Conservation (phyloP, 306 rosid species). For the Castanea sativa region DNA sequence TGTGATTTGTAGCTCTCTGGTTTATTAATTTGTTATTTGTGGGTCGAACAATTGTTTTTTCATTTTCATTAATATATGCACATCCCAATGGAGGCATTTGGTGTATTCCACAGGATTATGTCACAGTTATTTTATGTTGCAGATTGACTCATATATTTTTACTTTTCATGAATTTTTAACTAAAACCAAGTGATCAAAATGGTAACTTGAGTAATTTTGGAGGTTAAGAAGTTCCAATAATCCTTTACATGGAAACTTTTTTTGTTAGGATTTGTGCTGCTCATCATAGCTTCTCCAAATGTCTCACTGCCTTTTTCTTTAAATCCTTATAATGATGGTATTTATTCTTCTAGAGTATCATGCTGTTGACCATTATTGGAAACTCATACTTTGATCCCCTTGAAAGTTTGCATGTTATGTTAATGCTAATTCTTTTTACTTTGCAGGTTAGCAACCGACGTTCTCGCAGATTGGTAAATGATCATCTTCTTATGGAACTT, state of each 20-base stretch:
- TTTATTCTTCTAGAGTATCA: not conserved
- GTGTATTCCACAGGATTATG: not conserved
- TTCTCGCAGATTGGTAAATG: conserved; percentile 87
- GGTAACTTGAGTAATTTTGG: not conserved
- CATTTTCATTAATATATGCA: not conserved
- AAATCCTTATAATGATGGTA: not conserved
- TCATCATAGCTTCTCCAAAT: not conserved
- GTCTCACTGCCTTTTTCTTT: not conserved
- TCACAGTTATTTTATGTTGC: not conserved
- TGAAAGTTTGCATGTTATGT: not conserved
- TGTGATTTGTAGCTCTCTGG: too few relatives aligned
- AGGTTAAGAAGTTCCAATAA: not conserved
- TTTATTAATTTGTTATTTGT: too few relatives aligned
- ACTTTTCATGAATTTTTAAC: not conserved
- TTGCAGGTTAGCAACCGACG: conserved; percentile 76
- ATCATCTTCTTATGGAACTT: conserved; percentile 83
- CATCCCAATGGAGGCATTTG: not conserved
- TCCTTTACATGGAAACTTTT: not conserved
- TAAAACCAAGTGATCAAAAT: not conserved
- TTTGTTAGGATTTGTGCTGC: not conserved
- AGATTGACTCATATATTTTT: not conserved
- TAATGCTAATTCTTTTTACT: not conserved
- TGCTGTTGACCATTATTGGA: not conserved
- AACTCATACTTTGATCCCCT: not conserved
- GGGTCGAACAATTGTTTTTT: too few relatives aligned